Evolutionary conservation across 306 rosid genomes (phyloP), one percentile per base, ranked within the genome.

Genomic region (Vigna trinervia): DNA sequence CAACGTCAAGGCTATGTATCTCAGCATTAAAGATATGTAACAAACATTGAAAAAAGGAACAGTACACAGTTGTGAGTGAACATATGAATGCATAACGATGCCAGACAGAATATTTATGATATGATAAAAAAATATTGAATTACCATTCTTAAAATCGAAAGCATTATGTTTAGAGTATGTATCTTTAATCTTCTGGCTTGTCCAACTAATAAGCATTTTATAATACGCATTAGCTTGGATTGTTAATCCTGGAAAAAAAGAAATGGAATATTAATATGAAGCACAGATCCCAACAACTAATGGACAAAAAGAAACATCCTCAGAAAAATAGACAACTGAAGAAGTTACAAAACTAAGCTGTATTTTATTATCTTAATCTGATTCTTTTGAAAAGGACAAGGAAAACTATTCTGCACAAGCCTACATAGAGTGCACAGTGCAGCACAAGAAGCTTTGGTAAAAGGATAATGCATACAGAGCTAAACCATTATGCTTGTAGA

Each of bases 121-220:
- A 69, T 38, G 80, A 71, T 30, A 65, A 28, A 64, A 60, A 52
- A 65, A 71, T 45, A 66, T 61, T 22, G 26, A 39, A 74, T 34
- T 83, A 92, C 97, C 95, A 48, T 90, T 78, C 69, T 94, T 92
- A 73, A 94, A 94, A 84, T 94, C 98, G 83, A 94, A 94, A 41
- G 95, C 95, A 82, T 92, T 94, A 62, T 77, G 86, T 32, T 88
- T 88, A 54, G 90, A 83, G 85, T 88, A 84, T 23, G 93, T 80
- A 71, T 94, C 96, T 85, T 94, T 94, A 51, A 94, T 79, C 87
- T 85, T 92, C 92, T 92, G 97, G 90, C 96, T 92, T 84, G 97
- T 94, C 97, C 98, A 94, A 75, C 92, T 80, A 82, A 94, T 88
- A 80, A 92, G 96, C 97, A 90, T 90, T 85, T 87, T 92, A 78